Evolutionary conservation across 495 filamentous ascomycete genomes (phyloP), one percentile per base, ranked within the genome.

Genomic region (Hypomontagnella submonticulosa): DNA sequence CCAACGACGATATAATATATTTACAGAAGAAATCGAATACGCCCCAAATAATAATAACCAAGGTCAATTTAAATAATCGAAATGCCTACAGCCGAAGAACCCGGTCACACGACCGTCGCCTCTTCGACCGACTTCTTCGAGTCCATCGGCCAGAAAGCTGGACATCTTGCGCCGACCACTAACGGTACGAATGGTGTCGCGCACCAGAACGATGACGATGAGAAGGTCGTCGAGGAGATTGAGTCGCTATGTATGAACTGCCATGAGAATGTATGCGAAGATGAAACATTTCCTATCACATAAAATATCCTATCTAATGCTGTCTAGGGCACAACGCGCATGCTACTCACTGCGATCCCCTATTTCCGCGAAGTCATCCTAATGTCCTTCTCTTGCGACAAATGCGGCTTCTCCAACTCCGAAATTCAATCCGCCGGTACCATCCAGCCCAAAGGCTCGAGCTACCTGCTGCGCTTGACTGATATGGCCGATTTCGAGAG

Each of bases 341-440:
- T 99, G 19, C 83, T 98, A 18, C 85, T 98, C 37, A 93, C 94
- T 43, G 86, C 88, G 46, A 96, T 99, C 16, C 96, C 95, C 16
- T 97, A 88, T 81, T 98, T 99, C 84, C 90, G 92, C 72, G 95
- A 99, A 74, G 87, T 98, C 60, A 92, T 99, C 63, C 85, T 99
- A 65, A 96, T 97, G 87, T 97, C 93, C 44, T 99, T 99, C 80
- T 86, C 86, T 61, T 99, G 95, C 79, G 84, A 89, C 0, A 85
- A 97, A 73, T 99, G 95, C 79, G 77, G 87, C 73, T 91, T 96
- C 76, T 83, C 86, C 56, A 94, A 97, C 80, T 93, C 92, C 74
- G 92, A 96, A 70, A 88, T 98, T 57, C 93, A 97, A 72, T 87
- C 92, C 6, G 95, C 95, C 8, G 90, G 90, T 33, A 86, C 90